Conservation (phyloP, 495 filamentous ascomycete species). For the Podospora tetraspora region DNA sequence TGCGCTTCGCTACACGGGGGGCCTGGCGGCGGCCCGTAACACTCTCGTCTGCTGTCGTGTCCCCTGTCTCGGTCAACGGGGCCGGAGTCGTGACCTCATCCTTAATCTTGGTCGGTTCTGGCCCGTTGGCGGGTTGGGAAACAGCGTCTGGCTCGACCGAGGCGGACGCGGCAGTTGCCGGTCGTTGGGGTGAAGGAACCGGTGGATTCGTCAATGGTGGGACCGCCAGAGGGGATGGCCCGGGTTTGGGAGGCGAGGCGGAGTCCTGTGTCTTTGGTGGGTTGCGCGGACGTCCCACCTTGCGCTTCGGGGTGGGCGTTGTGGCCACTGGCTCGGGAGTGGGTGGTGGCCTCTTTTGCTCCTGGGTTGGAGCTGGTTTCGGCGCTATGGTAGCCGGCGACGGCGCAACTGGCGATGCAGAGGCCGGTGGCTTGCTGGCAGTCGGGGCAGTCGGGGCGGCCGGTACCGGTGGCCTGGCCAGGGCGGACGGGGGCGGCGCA, state of each 20-base stretch:
- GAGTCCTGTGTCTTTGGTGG: constrained; percentile 9
- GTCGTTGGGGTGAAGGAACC: neutral
- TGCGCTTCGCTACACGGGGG: constrained; percentile 36
- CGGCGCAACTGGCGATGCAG: neutral
- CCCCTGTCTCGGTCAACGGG: constrained; percentile 44
- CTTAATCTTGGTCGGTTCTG: constrained; percentile 50
- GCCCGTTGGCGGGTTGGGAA: constrained; percentile 11
- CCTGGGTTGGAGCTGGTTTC: neutral
- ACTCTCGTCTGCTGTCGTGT: constrained; percentile 48
- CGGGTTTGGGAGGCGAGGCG: constrained; percentile 29
- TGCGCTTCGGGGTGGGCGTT: constrained; percentile 13
- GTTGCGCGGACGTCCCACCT: constrained; percentile 6
- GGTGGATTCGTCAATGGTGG: neutral
- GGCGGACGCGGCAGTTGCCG: neutral
- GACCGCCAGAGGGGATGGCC: constrained; percentile 7
- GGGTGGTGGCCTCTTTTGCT: neutral
- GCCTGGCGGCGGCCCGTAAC: constrained; percentile 22
- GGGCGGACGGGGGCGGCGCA: neutral
- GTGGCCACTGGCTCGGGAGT: constrained; percentile 3
- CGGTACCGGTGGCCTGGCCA: neutral
- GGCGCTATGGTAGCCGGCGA: neutral
- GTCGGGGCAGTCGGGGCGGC: neutral
- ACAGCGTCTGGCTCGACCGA: neutral
- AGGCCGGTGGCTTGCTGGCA: neutral
- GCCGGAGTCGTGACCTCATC: constrained; percentile 60